A percentile compares a stretch with the other conserved stretches of the same genome.
These are phyloP conservation scores for Jasminum sambac DNA, from an alignment of 257 asterid genomes.

Conservation along the genomic window DNA sequence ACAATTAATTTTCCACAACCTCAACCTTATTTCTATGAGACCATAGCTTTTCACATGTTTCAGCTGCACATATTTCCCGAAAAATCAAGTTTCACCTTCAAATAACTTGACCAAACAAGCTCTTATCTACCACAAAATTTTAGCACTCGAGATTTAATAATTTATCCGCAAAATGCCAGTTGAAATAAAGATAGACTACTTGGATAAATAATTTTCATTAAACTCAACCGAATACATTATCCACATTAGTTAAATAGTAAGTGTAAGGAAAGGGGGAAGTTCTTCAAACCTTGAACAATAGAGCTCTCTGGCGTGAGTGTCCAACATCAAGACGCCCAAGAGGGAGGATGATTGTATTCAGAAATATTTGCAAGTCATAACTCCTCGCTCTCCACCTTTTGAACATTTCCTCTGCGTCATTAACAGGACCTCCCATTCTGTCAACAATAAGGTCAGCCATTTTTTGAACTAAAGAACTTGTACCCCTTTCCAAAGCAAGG, in stretches of 20 bases:
- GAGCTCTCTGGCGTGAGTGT: slow-evolving; percentile 97
- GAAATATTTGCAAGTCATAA: slow-evolving; percentile 51
- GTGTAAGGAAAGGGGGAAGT: slow-evolving; percentile 18
- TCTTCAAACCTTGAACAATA: slow-evolving; percentile 85
- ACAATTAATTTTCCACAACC: no score
- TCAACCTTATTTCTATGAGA: no score
- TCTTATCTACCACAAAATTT: neutral
- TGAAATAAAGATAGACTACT: neutral
- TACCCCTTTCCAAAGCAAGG: slow-evolving; percentile 47
- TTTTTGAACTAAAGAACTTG: slow-evolving; percentile 65
- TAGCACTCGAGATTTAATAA: neutral
- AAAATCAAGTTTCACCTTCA: no score
- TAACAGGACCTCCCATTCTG: slow-evolving; percentile 93
- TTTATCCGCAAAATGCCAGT: neutral
- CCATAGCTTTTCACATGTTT: no score
- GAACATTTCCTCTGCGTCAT: slow-evolving; percentile 83
- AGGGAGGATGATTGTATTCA: slow-evolving; percentile 65
- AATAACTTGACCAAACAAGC: no score
- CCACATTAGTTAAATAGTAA: neutral
- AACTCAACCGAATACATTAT: neutral
- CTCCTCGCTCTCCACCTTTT: slow-evolving; percentile 80
- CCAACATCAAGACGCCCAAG: slow-evolving; percentile 94
- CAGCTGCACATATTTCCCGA: no score
- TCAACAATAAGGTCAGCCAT: slow-evolving; percentile 78
- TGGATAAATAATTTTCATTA: neutral